Evolutionary conservation across 2,329 filamentous ascomycete genomes (phyloP), one percentile per base, ranked within the genome.

Genomic region (Venturia oleaginea): DNA sequence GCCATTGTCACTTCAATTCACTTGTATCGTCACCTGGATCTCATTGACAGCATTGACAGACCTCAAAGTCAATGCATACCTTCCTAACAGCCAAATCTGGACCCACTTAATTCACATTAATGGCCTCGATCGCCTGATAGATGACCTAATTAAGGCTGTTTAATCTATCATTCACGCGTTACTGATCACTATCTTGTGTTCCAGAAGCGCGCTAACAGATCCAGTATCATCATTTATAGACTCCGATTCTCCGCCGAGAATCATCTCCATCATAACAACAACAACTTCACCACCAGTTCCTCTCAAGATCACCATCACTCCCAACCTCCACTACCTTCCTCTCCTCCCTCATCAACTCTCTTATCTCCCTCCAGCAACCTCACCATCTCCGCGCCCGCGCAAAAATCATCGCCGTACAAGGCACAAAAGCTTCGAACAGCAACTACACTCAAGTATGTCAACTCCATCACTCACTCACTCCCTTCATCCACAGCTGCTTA

Each of bases 391-490:
- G 51, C 27, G 51, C 51, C 13, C 51, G 51, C 51, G 51, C 51
- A n/a, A 15, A 32, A 15, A 57, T 8, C 51, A 57, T 57, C 30
- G 51, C 51, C 30, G 15, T 19, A 13, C 27, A 34, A 57, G 51
- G 51, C 51, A 57, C 51, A 57, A 34, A n/a, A 57, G 51, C 27
- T 34, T 57, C 13, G 51, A 57, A 19, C 51, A 57, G 30, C 51
- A 57, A 57, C 3, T n/a, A 5, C 30, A 57, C 27, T 34, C 51
- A 57, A 57, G 51, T 57, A 57, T 34, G 51, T 34, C 51, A 57
- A 57, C 27, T n/a, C 51, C 51, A 57, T 34, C 51, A 32, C 51
- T 19, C 27, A 37, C 15, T 13, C 51, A 57, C 15, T 8, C 19
- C 27, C 51, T 57, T 57, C 51, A n/a, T 57, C 27, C 30, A 34